Conservation (phyloP, 2,329 filamentous ascomycete genomes). For the Phialophora macrospora region DNA sequence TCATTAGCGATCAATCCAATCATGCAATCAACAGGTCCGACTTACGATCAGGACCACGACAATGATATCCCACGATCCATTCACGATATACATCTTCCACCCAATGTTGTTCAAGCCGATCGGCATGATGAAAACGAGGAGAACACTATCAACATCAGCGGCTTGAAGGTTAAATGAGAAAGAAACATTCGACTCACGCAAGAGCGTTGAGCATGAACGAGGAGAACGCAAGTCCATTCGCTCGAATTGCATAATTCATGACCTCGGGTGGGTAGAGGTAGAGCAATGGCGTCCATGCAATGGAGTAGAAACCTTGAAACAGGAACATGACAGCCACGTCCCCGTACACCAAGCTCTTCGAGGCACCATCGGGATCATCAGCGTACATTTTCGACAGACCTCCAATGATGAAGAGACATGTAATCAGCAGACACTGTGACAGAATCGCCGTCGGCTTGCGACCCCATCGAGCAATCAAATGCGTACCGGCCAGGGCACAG, state of each 20-base stretch:
- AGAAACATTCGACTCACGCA: background rate
- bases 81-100: constrained; percentile 57
- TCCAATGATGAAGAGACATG: constrained; percentile 59
- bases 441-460: constrained; percentile 46
- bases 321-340: constrained; percentile 58
- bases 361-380: constrained; percentile 29
- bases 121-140: constrained; percentile 37
- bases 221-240: constrained; percentile 15
- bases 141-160: constrained; percentile 3
- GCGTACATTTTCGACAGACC: constrained; percentile 52
- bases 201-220: constrained; percentile 20
- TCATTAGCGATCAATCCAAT: background rate
- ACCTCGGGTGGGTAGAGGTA: constrained; percentile 58
- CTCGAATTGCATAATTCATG: constrained; percentile 57
- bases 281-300: constrained; percentile 57
- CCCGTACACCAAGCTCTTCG: constrained; percentile 47
- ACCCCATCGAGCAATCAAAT: constrained; percentile 51
- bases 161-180: constrained; percentile 34
- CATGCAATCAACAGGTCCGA: background rate
- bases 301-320: constrained; percentile 57
- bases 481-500: constrained; percentile 52
- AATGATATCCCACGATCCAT: constrained; percentile 52
- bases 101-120: constrained; percentile 51
- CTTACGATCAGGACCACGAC: constrained; percentile 46
- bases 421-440: constrained; percentile 42